Evolutionary conservation across 805 yeast species (phyloP).

Genomic region (Torulaspora indica): DNA sequence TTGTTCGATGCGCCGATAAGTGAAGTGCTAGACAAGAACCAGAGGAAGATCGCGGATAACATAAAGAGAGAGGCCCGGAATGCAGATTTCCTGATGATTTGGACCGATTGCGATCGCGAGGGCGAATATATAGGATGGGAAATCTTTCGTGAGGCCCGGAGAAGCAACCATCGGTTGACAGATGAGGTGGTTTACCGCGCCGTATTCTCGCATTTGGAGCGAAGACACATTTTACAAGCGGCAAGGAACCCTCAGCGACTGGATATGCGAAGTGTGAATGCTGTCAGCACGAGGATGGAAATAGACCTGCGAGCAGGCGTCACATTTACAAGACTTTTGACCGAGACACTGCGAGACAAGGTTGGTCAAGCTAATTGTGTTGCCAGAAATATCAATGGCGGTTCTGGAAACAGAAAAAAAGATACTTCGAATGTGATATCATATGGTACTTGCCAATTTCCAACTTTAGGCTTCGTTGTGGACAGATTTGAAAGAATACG

Average conservation of each 20-base stretch:
- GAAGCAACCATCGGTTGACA: conserved; percentile 40
- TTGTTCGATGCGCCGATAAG: conserved; percentile 68
- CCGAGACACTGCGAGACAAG: conserved; percentile 40
- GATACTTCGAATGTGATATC: conserved; percentile 41
- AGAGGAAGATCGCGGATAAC: conserved; percentile 53
- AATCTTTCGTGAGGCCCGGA: conserved; percentile 62
- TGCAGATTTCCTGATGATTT: conserved; percentile 70
- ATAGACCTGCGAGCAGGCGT: conserved; percentile 86
- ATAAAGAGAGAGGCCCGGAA: conserved; percentile 59
- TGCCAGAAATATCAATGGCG: conserved; percentile 1
- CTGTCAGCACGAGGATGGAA: conserved; percentile 82
- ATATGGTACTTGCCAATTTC: conserved; percentile 94
- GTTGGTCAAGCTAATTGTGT: conserved; percentile 15
- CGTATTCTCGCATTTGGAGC: conserved; percentile 80
- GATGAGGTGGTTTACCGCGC: conserved; percentile 62
- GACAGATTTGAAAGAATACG: conserved; percentile 78
- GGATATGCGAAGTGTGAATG: conserved; percentile 67
- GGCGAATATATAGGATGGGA: conserved; percentile 93
- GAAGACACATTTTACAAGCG: conserved; percentile 66
- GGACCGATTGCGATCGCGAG: conserved; percentile 99
- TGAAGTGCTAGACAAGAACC: conserved; percentile 41
- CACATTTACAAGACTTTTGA: conserved; percentile 78
- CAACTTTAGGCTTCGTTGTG: conserved; percentile 93
- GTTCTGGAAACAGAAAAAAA: conserved; percentile 12
- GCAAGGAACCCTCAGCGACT: conserved; percentile 62